Percentiles rank a stretch among this genome's conserved stretches.
Evolutionary conservation across 441 rosid genomes (phyloP).

Genomic region (Gossypium schwendimanii): DNA sequence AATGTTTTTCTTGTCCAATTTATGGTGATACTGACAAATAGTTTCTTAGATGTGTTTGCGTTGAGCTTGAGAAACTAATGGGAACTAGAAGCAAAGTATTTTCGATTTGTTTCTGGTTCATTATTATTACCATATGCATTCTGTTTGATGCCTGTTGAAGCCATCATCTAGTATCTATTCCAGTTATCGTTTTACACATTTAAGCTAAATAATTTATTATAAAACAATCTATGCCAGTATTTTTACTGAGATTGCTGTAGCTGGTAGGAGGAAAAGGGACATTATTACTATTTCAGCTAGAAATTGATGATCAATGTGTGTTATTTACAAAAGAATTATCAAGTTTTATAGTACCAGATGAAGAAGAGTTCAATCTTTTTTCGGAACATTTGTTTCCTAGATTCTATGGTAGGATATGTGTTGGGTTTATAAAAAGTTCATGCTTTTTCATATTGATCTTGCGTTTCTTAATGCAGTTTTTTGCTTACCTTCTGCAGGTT

Average conservation of each 20-base stretch:
- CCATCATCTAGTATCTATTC: background rate
- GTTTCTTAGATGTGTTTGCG: background rate
- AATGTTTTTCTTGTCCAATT: background rate
- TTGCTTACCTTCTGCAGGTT: conserved; percentile 42
- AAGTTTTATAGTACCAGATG: background rate
- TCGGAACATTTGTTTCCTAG: background rate
- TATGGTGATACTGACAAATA: background rate
- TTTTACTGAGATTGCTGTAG: background rate
- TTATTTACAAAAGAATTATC: background rate
- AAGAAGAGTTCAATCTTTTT: background rate
- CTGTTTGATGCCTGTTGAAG: background rate
- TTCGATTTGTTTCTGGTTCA: background rate
- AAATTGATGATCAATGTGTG: background rate
- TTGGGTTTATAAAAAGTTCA: background rate
- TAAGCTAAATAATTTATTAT: background rate
- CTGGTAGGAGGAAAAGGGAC: background rate
- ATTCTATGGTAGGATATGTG: background rate
- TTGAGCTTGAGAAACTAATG: background rate
- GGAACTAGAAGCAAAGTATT: background rate
- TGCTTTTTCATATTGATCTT: background rate
- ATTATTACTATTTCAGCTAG: background rate
- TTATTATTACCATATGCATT: background rate
- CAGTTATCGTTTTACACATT: background rate
- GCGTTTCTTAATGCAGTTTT: background rate
- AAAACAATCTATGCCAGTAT: background rate